Base-by-base conservation (phyloP, 2,329 filamentous ascomycete genomes). In the Amesomyces nigricolor region DNA sequence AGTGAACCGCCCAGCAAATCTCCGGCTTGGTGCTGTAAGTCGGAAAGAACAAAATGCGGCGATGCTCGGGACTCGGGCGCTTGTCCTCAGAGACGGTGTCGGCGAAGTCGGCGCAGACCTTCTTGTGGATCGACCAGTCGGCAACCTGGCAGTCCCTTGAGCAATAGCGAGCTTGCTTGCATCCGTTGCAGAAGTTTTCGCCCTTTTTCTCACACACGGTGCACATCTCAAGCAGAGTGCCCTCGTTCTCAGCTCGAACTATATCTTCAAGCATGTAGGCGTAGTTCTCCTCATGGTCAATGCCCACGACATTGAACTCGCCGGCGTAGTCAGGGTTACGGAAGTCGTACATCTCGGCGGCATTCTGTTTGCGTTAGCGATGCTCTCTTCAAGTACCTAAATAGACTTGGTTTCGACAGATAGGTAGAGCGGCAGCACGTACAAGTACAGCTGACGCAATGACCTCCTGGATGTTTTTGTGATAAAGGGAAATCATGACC, bases 61-160 rank as follows among this genome's bases (percentile, higher is more conserved):
- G 40, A 32, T 57, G 51, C 11, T 50, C 37, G 1, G 48, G 35
- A 16, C 53, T 54, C 16, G 59, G 59, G 5, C 59, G 47, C 4
- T 43, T 47, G 7, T 16, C 43, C 4, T 40, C 26, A 1, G 32
- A 10, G 4, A 16, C 37, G 5, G 29, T 8, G 13, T 37, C 46
- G 1, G 38, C 46, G 30, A 61, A 51, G 14, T 43, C 51, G 5
- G 52, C 26, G 44, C 59, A 61, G 16, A 61, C 11, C 42, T 51
- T 50, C 54, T 56, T 56, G 52, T 61, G 59, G 14, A 57, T 16
- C 35, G 48, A 26, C 51, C 52, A 53, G 54, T 61, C 59, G 5
- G 32, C n/a, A 4, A 26, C 16, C 49, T 59, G 51, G 38, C 59
- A 59, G 3, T 46, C 37, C 7, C 14, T 6, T 2, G 57, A 59